Evolutionary conservation across 2,329 filamentous ascomycete species (phyloP), one percentile per base, ranked within the genome.

Genomic region (Colletotrichum lentis): DNA sequence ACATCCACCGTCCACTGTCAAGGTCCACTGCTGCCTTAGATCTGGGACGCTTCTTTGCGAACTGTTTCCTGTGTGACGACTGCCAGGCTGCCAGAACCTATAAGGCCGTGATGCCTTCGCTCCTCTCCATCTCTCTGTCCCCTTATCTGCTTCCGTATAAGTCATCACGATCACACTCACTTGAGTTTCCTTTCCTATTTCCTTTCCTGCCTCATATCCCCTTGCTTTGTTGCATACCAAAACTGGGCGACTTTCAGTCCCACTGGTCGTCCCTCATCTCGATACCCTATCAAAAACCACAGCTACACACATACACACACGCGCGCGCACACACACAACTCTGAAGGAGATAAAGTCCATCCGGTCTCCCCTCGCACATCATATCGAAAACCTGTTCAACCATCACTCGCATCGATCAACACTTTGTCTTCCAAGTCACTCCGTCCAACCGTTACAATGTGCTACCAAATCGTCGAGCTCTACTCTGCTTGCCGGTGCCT

Each of bases 101-200:
- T 86, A 86, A 86, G 84, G 84, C 81, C 84, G 75, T 80, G 80
- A 85, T 84, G 78, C 76, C 82, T 81, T 81, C 76, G 49, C 63
- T 76, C 72, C 71, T 71, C 72, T 68, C 75, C 70, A 72, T 75
- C 59, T 69, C 58, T 61, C 60, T 61, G 58, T 70, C 63, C 63
- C 43, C 49, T 57, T 44, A 44, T 55, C 67, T 53, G 43, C 43
- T 58, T 50, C 47, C 44, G 50, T 60, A 70, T 61, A 62, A 68
- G 62, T 69, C 69, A 61, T 62, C 71, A 72, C 69, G 67, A 60
- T 65, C 54, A 71, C 67, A 69, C 55, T 70, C 66, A 71, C 56
- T 69, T 72, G 70, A 57, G 65, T 72, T 71, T 68, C 64, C 71
- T 68, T 71, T 62, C 57, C 68, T 65, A 55, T 65, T 71, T 69